Conservation (phyloP, 1,284 basidiomycete species). For the Microbotryum silenes-acaulis region DNA sequence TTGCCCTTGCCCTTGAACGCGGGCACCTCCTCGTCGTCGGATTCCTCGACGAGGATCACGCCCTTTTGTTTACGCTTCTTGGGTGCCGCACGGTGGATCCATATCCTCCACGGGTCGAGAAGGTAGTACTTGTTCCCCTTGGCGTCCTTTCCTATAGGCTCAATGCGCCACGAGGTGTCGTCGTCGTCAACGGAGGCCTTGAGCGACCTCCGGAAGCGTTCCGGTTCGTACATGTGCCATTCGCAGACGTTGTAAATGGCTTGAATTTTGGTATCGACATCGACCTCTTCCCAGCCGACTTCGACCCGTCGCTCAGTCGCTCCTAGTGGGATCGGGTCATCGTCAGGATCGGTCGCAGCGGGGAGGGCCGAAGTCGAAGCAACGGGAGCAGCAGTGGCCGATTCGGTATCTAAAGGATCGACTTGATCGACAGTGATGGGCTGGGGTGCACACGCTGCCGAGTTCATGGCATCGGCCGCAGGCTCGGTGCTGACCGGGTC, state of each 20-base stretch:
- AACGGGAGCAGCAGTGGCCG: too few species aligned
- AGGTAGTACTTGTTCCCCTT: slow-evolving; percentile 79
- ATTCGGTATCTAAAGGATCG: too few species aligned
- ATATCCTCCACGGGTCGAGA: slow-evolving; percentile 78
- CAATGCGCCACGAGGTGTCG: slow-evolving; percentile 55
- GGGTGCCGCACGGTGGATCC: slow-evolving; percentile 59
- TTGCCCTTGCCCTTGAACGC: slow-evolving; percentile 57
- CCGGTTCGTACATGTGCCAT: slow-evolving; percentile 49
- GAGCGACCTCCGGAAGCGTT: slow-evolving; percentile 46
- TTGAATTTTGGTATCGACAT: slow-evolving; percentile 45
- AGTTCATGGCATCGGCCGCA: too few species aligned
- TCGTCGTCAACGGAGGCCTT: slow-evolving; percentile 17
- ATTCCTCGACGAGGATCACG: slow-evolving; percentile 7
- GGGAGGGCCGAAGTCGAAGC: neutral
- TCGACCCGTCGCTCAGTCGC: slow-evolving; percentile 32
- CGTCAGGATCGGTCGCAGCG: slow-evolving; percentile 15
- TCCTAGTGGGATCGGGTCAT: slow-evolving; percentile 29
- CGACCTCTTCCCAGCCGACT: slow-evolving; percentile 45
- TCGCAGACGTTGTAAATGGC: slow-evolving; percentile 48
- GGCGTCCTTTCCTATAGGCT: slow-evolving; percentile 77
- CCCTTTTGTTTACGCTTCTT: slow-evolving; percentile 22
- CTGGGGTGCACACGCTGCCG: too few species aligned
- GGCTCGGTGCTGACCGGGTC: too few species aligned
- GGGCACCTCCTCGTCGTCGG: slow-evolving; percentile 28
- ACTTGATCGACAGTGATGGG: too few species aligned